A percentile compares a stretch with the other conserved stretches of the same genome.
Evolutionary conservation across 768 basidiomycete genomes (phyloP).

Genomic region (Xerocomellus dryophilus): DNA sequence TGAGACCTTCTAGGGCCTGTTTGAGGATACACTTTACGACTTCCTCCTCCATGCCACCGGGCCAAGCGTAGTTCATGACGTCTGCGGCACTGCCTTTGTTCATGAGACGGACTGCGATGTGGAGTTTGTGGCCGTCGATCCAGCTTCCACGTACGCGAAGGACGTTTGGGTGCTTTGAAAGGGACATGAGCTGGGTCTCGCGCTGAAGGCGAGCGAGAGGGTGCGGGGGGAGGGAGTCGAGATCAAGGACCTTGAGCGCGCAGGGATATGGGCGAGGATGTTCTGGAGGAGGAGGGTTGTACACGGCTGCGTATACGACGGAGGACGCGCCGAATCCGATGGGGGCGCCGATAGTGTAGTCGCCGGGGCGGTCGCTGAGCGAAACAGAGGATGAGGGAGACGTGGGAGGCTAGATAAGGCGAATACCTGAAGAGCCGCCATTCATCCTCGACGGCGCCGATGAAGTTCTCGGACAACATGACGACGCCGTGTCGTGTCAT

Average conservation of each 20-base stretch:
- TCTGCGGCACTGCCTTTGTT: slow-evolving; percentile 84
- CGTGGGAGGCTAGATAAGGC: background rate
- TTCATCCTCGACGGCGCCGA: slow-evolving; percentile 81
- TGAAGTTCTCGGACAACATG: slow-evolving; percentile 43
- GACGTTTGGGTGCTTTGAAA: slow-evolving; percentile 91
- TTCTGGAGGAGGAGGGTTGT: slow-evolving; percentile 42
- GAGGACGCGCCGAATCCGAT: slow-evolving; percentile 94
- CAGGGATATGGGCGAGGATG: slow-evolving; percentile 49
- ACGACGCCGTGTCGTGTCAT: background rate
- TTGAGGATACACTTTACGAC: slow-evolving; percentile 80
- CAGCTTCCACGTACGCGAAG: slow-evolving; percentile 88
- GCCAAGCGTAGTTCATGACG: slow-evolving; percentile 80
- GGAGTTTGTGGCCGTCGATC: slow-evolving; percentile 79
- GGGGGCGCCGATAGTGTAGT: slow-evolving; percentile 73
- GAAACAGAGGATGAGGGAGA: background rate
- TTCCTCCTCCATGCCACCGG: slow-evolving; percentile 89
- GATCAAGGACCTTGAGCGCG: slow-evolving; percentile 87
- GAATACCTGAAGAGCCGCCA: slow-evolving; percentile 76
- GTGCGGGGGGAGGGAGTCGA: slow-evolving; percentile 70
- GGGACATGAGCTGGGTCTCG: slow-evolving; percentile 89
- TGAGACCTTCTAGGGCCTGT: slow-evolving; percentile 85
- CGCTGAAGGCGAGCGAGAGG: slow-evolving; percentile 73
- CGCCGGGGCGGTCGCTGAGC: slow-evolving; percentile 58
- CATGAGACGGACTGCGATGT: slow-evolving; percentile 88
- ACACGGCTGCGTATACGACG: slow-evolving; percentile 79